Percentiles rank a stretch among this genome's conserved stretches.
phyloP scores from a whole-genome alignment of 2,329 filamentous ascomycete genomes.

The Arthrinium phaeospermum region DNA sequence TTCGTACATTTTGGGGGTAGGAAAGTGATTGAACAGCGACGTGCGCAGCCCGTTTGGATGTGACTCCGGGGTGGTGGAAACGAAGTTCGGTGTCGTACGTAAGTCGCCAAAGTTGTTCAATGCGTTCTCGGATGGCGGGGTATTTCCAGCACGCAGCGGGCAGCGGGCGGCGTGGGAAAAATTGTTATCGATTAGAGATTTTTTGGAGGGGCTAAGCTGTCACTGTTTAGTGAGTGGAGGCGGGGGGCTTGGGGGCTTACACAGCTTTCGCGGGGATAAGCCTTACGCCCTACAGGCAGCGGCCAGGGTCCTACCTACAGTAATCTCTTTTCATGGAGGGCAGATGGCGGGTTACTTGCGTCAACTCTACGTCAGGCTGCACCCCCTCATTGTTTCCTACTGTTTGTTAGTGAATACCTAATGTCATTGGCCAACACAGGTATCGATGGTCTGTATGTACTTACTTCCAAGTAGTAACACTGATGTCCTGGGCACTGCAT shows the following conservation, averaged over 20 bases:
- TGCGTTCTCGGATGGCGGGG: neutral
- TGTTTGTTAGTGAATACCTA: too few relatives aligned
- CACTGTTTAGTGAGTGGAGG: neutral
- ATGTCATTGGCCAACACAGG: neutral
- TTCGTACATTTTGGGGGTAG: constrained; percentile 24
- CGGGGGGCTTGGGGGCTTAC: neutral
- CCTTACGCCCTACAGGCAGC: constrained; percentile 1
- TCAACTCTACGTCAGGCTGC: neutral
- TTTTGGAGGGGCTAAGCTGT: constrained; percentile 9
- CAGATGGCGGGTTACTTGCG: neutral
- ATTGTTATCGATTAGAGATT: constrained; percentile 15
- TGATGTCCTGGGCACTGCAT: too few relatives aligned
- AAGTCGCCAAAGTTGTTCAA: constrained; percentile 3
- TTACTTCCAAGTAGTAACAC: too few relatives aligned
- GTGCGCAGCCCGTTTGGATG: constrained; percentile 17
- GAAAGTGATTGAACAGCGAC: neutral
- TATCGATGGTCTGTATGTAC: too few relatives aligned
- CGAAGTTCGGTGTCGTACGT: constrained; percentile 6
- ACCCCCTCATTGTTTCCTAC: too few relatives aligned
- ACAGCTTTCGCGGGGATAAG: neutral
- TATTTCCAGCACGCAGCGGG: neutral
- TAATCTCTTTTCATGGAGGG: neutral
- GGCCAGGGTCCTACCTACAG: neutral
- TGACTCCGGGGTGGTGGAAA: constrained; percentile 12
- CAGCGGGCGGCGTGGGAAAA: neutral